Conservation (phyloP, 129 eudicot genomes). For the Apium graveolens region DNA sequence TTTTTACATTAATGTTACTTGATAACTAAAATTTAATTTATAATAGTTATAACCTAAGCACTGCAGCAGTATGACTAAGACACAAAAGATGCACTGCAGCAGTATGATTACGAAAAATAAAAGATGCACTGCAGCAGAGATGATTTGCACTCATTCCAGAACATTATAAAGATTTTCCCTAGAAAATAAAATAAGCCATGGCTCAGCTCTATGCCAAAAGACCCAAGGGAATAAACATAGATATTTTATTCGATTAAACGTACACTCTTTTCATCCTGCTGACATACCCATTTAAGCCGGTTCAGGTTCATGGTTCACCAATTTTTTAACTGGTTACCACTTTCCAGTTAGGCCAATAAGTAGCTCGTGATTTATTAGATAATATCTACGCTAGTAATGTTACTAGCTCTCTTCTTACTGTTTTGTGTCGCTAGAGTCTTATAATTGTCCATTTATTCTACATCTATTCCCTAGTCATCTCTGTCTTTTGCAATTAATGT, state of each 20-base stretch:
- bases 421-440: slow-evolving; percentile 1
- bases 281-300: not conserved
- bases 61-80: not conserved
- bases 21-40: not conserved
- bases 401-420: not conserved
- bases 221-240: not conserved
- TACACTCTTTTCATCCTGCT: not conserved
- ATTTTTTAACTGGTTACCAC: not conserved
- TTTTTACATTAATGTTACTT: not conserved
- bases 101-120: not conserved
- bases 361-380: not conserved
- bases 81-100: not conserved
- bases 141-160: not conserved
- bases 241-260: not conserved
- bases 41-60: not conserved
- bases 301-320: not conserved
- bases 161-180: not conserved
- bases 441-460: not conserved
- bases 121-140: not conserved
- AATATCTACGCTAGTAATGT: not conserved
- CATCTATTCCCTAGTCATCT: not conserved
- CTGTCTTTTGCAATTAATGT: not conserved
- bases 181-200: not conserved
- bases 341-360: not conserved
- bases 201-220: not conserved